Conservation (phyloP, 306 rosid species). For the Acacia confusa region DNA sequence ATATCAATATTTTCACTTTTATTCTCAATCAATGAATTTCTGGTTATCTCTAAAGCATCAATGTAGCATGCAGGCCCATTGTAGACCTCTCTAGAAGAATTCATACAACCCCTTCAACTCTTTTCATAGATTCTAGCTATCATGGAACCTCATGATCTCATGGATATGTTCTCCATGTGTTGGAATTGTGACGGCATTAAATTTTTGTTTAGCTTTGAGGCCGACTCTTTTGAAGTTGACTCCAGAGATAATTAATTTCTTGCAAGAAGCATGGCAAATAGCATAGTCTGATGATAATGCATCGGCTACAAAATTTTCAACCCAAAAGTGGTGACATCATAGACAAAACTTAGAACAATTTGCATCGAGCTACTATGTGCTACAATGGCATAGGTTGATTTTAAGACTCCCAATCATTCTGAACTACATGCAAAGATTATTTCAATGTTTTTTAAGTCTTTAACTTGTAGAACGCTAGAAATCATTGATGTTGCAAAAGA, state of each 20-base stretch:
- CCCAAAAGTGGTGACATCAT: constrained; percentile 88
- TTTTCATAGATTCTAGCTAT: constrained; percentile 94
- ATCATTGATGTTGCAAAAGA: constrained; percentile 99
- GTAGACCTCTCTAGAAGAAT: not conserved
- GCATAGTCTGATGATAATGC: constrained; percentile 97
- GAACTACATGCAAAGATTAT: constrained; percentile 94
- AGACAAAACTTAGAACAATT: constrained; percentile 89
- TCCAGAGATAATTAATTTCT: constrained; percentile 85
- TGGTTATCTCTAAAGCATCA: constrained; percentile 32
- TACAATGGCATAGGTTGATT: constrained; percentile 99
- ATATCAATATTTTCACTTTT: constrained; percentile 42
- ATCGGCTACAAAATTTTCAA: constrained; percentile 87
- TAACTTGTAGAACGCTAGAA: constrained; percentile 94
- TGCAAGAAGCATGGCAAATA: constrained; percentile 96
- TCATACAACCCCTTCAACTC: constrained; percentile 45
- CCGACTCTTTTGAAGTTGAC: constrained; percentile 99
- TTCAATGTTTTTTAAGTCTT: constrained; percentile 95
- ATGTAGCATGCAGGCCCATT: constrained; percentile 20
- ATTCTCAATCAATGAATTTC: constrained; percentile 34
- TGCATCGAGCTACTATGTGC: constrained; percentile 97
- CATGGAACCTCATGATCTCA: constrained; percentile 98
- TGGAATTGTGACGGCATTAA: constrained; percentile 95
- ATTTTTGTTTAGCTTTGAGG: constrained; percentile 93
- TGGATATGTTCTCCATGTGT: constrained; percentile 99
- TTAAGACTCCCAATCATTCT: constrained; percentile 86